Percentiles rank a stretch among this genome's conserved stretches.
Evolutionary conservation across 139 green algal genomes (phyloP).

Genomic region (Eudorina sp.): DNA sequence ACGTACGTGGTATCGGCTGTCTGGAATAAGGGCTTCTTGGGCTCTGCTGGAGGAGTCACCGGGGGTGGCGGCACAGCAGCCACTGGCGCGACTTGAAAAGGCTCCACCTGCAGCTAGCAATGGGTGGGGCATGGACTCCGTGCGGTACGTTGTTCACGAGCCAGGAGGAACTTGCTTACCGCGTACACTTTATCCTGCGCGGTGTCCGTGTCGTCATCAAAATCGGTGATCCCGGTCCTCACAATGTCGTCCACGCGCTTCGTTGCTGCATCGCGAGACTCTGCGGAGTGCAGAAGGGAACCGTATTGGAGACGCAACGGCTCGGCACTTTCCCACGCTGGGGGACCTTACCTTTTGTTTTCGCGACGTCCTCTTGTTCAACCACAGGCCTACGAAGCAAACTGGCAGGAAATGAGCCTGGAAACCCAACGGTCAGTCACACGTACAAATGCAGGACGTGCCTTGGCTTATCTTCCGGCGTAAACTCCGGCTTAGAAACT

Average conservation of each 20-base stretch:
- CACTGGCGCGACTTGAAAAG: background rate
- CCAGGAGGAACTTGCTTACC: background rate
- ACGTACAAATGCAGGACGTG: background rate
- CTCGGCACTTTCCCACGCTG: background rate
- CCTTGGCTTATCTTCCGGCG: constrained; percentile 27
- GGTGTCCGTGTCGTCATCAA: constrained; percentile 10
- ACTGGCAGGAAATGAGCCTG: too few relatives aligned
- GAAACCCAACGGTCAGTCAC: background rate
- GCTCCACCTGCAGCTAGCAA: background rate
- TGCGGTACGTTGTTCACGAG: too few relatives aligned
- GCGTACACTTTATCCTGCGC: background rate
- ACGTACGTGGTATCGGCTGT: background rate
- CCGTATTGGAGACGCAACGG: too few relatives aligned
- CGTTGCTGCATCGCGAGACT: background rate
- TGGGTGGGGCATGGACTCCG: too few relatives aligned
- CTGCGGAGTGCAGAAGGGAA: background rate
- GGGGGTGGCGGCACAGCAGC: background rate
- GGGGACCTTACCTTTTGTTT: background rate
- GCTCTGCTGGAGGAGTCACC: background rate
- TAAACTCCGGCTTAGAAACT: constrained; percentile 1
- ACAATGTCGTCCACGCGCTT: background rate
- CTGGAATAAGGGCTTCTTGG: background rate
- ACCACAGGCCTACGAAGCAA: background rate
- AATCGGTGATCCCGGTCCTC: background rate
- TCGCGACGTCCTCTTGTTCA: background rate